phyloP scores from a whole-genome alignment of 352 stramenopile genomes.

The Pythium plurisporium region DNA sequence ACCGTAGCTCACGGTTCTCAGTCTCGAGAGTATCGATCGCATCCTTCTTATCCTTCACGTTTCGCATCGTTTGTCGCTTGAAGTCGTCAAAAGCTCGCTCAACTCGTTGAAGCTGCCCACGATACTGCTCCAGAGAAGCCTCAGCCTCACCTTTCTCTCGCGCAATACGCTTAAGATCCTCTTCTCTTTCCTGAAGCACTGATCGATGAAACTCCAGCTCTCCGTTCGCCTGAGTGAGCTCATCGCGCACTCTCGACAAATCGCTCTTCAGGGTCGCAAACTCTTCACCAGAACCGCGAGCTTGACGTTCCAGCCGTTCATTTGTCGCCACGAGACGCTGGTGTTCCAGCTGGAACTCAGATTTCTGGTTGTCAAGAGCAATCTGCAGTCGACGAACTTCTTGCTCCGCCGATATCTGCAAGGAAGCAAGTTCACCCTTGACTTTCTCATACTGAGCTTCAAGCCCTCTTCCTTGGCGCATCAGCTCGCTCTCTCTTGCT shows the following conservation, averaged over 20 bases:
- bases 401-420: constrained; percentile 38
- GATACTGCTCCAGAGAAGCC: constrained; percentile 17
- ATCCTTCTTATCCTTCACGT: constrained; percentile 36
- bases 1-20: constrained; percentile 20
- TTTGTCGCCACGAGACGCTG: constrained; percentile 22
- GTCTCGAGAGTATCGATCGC: constrained; percentile 37
- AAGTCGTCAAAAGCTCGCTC: constrained; percentile 29
- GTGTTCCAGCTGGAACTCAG: constrained; percentile 21
- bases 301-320: constrained; percentile 21
- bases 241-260: constrained; percentile 4
- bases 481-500: constrained; percentile 17
- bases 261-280: constrained; percentile 1
- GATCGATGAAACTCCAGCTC: constrained; percentile 16
- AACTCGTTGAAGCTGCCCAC: constrained; percentile 18
- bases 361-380: constrained; percentile 27
- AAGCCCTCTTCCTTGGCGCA: constrained; percentile 21
- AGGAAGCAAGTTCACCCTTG: constrained; percentile 32
- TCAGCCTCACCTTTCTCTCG: constrained; percentile 8
- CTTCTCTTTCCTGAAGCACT: constrained; percentile 6
- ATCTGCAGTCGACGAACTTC: constrained; percentile 41
- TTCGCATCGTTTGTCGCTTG: constrained; percentile 48
- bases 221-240: constrained; percentile 4
- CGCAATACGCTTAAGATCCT: neutral
- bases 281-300: constrained; percentile 4
- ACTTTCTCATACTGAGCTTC: constrained; percentile 41